These are phyloP conservation scores for Cryomyces minteri DNA, from an alignment of 495 filamentous ascomycete genomes.

Conservation along the genomic window DNA sequence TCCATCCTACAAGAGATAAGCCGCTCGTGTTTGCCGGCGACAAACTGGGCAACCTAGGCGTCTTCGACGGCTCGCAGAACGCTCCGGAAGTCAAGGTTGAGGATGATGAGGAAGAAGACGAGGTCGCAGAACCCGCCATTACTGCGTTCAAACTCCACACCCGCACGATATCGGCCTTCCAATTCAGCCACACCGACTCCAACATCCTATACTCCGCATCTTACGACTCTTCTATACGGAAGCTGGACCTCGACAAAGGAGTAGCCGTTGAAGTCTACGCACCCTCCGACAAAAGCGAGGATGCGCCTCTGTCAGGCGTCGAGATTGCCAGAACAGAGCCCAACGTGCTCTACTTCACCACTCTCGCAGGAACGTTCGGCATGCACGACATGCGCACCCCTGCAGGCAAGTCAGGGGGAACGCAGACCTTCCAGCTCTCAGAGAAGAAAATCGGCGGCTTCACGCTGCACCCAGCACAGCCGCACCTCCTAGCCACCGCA, in stretches of 20 bases:
- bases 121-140: conserved; percentile 54
- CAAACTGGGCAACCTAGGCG: conserved; percentile 80
- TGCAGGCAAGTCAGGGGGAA: conserved; percentile 12
- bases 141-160: conserved; percentile 78
- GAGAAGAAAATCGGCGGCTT: conserved; percentile 97
- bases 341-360: conserved; percentile 71
- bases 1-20: conserved; percentile 75
- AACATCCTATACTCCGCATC: conserved; percentile 62
- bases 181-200: conserved; percentile 50
- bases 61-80: conserved; percentile 79
- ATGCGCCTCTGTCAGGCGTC: conserved; percentile 63
- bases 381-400: conserved; percentile 56
- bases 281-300: conserved; percentile 43
- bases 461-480: conserved; percentile 53
- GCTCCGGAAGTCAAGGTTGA: conserved; percentile 28
- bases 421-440: conserved; percentile 54
- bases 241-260: conserved; percentile 65
- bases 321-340: conserved; percentile 54
- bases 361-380: conserved; percentile 61
- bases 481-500: conserved; percentile 77
- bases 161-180: conserved; percentile 70
- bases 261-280: conserved; percentile 64
- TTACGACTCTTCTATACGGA: conserved; percentile 89
- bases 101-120: conserved; percentile 29
- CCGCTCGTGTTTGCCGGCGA: conserved; percentile 89